Evolutionary conservation across 306 rosid genomes (phyloP).

Genomic region (Cicer arietinum): DNA sequence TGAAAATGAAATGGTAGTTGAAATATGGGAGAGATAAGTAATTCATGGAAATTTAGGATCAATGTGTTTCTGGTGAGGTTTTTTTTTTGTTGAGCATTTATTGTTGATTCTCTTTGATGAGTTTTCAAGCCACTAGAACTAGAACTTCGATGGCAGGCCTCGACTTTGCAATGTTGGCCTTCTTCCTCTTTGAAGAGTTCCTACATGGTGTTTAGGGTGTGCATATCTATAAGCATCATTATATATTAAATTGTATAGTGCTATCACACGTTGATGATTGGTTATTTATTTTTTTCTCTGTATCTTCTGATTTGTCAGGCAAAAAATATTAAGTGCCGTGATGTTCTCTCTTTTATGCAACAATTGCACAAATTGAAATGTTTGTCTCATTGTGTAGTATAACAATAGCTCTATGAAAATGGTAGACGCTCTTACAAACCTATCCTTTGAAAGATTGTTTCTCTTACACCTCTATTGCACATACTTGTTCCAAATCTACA

Average conservation of each 20-base stretch:
- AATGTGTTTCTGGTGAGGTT: conserved; percentile 51
- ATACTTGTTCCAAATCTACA: not conserved
- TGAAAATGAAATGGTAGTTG: conserved; percentile 43
- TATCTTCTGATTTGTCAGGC: conserved; percentile 38
- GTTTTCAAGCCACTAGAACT: conserved; percentile 56
- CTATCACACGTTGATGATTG: conserved; percentile 44
- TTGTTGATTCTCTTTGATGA: conserved; percentile 53
- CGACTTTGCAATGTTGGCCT: conserved; percentile 48
- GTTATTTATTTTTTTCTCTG: conserved; percentile 43
- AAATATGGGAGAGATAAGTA: conserved; percentile 43
- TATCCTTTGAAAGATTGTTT: not conserved
- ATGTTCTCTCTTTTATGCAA: conserved; percentile 1
- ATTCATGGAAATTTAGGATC: conserved; percentile 42
- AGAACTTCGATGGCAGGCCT: conserved; percentile 53
- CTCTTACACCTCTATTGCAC: not conserved
- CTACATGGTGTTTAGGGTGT: conserved; percentile 48
- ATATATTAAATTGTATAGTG: conserved; percentile 53
- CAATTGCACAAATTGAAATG: conserved; percentile 3
- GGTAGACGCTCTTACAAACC: conserved; percentile 18
- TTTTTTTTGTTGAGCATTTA: conserved; percentile 33
- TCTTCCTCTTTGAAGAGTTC: conserved; percentile 40
- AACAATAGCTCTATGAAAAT: not conserved
- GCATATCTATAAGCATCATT: conserved; percentile 51
- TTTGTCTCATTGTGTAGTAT: not conserved
- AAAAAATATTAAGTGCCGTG: conserved; percentile 23